Base-by-base conservation (phyloP, 441 rosid species). In the Eutrema salsugineum region DNA sequence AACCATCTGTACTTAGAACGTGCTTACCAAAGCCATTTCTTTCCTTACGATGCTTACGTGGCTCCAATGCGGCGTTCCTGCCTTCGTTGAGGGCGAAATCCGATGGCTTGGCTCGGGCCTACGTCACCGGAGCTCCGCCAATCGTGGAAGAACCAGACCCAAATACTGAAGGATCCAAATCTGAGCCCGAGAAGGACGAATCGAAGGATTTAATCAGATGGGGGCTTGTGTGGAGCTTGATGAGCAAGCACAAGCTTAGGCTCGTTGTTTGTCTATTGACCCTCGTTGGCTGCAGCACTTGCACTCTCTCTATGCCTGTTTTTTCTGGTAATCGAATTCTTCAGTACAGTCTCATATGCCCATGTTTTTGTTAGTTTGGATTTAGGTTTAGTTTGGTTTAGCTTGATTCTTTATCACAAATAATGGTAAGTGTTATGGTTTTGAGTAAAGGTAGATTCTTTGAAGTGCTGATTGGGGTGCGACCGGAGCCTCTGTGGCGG, bases 271-370 rank as follows among this genome's bases (percentile, higher is more conserved):
- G 88, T 42, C 51, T 77, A 28, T 49, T 86, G 54, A 68, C 93
- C 63, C 89, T 90, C 35, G 15, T 83, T 69, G 95, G 89, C 8
- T 79, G 95, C 83, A 82, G 89, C 69, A 69, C 81, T 5, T 94
- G 94, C 63, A 94, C 97, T 66, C 95, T 94, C 68, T 88, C 95
- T 12, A 84, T 88, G 95, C 97, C 97, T 30, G 71, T 94, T 24
- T 94, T 86, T 64, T 91, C 99, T 27, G 99, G 97, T 94, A 69
- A 69, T 62, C 49, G 15, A n/a, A 1, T 22, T 58, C 39, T 68
- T 33, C 32, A 1, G 0, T 54, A 46, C 15, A 32, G 8, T 44
- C 12, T 32, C 51, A 14, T n/a, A 43, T 15, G 9, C 48, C 48
- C 9, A 0, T 55, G 32, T 2, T 27, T 1, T 28, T 2, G 20